Base-by-base conservation (phyloP, 2,329 filamentous ascomycete species). In the Ascocoryne sarcoides region DNA sequence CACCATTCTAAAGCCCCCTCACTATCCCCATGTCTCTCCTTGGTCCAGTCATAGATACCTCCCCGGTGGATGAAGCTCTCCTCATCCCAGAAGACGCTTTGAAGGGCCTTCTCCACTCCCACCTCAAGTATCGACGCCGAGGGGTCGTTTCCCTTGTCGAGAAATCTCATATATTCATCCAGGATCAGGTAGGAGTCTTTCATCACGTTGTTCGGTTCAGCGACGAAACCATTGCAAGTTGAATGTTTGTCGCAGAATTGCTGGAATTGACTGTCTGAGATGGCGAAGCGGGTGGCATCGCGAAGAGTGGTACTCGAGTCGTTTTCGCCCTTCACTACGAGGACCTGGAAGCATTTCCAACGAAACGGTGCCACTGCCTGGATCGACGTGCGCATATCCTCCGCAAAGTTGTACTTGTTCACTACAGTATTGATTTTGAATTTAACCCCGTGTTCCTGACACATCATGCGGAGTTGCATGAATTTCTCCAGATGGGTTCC, bases 391-490 rank as follows among this genome's bases (percentile, higher is more conserved):
- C 58, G 61, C 68, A 71, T 72, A 45, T 71, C 66, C 52, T 76
- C 71, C 2, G 65, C 38, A 54, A 58, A 68, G 47, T 75, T 75
- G 36, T 65, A 55, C 2, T 48, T 57, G 50, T 64, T 66, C 3
- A 76, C 65, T 1, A 76, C 71, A 0, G 72, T 75, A 56, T 76
- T 76, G 37, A 76, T 52, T 60, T 76, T 76, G 61, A 76, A 75
- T 55, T 65, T 70, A 52, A 75, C 66, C 1, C 63, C 62, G 17
- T 64, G 63, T 41, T 66, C 42, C 3, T 52, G 49, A 53, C 73
- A 76, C 63, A 67, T 69, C 4, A 55, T 53, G 4, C 58, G 53
- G 44, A 76, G 63, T 10, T 57, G 49, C 37, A 63, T 65, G 1
- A 75, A 58, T 37, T 66, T 60, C 14, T 43, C 37, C 10, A 74